phyloP scores from a whole-genome alignment of 257 asterid genomes.

The Leptodermis oblonga region DNA sequence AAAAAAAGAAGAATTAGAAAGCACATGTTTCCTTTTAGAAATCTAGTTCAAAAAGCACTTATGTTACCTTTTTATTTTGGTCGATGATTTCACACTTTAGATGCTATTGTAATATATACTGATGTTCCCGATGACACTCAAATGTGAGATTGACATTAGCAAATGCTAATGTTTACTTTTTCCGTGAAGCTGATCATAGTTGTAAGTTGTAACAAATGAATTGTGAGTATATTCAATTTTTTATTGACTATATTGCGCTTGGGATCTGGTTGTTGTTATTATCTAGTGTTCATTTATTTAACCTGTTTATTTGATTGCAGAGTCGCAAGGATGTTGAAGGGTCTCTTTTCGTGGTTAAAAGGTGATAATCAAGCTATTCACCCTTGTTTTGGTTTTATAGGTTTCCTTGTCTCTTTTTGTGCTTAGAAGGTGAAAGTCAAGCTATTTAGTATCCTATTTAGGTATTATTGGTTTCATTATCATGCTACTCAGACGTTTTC shows the following conservation, averaged over 20 bases:
- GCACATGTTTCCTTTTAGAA: neutral
- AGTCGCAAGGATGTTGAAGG: slow-evolving; percentile 89
- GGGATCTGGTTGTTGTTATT: neutral
- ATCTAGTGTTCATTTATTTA: neutral
- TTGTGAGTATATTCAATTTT: neutral
- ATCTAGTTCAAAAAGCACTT: neutral
- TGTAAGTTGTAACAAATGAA: neutral
- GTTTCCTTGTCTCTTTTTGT: slow-evolving; percentile 38
- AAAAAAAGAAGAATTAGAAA: neutral
- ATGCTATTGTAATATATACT: neutral
- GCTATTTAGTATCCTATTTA: neutral
- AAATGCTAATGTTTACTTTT: neutral
- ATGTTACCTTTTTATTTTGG: neutral
- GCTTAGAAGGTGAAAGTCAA: slow-evolving; percentile 52
- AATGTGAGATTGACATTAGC: neutral
- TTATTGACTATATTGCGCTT: neutral
- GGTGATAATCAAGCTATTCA: slow-evolving; percentile 30
- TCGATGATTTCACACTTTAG: neutral
- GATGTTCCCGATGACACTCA: neutral
- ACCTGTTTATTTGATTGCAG: slow-evolving; percentile 31
- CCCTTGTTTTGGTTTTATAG: neutral
- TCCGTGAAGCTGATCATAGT: neutral
- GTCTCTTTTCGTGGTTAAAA: slow-evolving; percentile 77
- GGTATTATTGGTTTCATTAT: neutral
- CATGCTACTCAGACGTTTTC: too few species aligned